These are phyloP conservation scores for Sordariomycetes sp. DNA, from an alignment of 2,329 filamentous ascomycete genomes.

Conservation along the genomic window DNA sequence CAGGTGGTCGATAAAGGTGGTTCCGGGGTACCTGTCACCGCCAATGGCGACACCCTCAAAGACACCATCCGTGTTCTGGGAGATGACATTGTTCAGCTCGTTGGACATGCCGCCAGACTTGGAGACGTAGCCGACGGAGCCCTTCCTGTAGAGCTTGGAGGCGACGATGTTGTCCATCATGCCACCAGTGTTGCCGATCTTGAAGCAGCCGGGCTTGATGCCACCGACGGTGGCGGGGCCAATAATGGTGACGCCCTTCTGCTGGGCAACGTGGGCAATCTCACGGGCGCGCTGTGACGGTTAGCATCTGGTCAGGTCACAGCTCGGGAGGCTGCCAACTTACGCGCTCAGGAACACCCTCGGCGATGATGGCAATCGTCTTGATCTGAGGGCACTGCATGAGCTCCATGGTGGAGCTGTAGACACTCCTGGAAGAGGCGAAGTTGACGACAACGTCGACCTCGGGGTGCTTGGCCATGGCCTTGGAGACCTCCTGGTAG, in stretches of 20 bases:
- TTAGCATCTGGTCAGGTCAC: not conserved
- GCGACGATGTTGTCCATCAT: constrained; percentile 99
- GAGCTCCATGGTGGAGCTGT: constrained; percentile 95
- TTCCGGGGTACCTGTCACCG: constrained; percentile 96
- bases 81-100: constrained; percentile 99
- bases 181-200: constrained; percentile 99
- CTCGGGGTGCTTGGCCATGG: constrained; percentile 89
- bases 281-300: constrained; percentile 72
- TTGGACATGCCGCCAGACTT: constrained; percentile 99
- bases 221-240: constrained; percentile 96
- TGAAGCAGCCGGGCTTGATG: constrained; percentile 98
- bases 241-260: constrained; percentile 99
- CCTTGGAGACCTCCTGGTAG: constrained; percentile 89
- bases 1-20: constrained; percentile 98
- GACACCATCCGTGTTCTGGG: constrained; percentile 92
- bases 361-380: constrained; percentile 98
- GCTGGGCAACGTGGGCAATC: constrained; percentile 89
- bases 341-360: constrained; percentile 96
- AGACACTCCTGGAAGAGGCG: constrained; percentile 95
- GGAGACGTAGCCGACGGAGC: constrained; percentile 97
- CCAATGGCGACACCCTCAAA: constrained; percentile 99
- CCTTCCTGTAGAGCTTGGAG: constrained; percentile 99
- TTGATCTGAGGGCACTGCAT: constrained; percentile 96
- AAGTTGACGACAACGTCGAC: constrained; percentile 99
- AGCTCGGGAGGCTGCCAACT: constrained; percentile 21